Base-by-base conservation (phyloP, 441 rosid species). In the Oxalis stricta region DNA sequence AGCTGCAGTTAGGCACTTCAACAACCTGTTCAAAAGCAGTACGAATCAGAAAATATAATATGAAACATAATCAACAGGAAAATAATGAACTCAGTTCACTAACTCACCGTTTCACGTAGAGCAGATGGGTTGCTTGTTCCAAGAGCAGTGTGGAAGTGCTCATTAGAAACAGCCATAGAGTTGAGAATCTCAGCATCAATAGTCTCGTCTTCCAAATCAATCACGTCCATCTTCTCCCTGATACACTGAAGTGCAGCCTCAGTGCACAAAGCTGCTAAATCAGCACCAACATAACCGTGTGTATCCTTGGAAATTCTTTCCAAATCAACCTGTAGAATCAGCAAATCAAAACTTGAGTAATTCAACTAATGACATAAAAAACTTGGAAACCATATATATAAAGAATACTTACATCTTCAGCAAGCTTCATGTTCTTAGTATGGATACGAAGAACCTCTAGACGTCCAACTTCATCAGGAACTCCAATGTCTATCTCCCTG, bases 121-220 rank as follows among this genome's bases (percentile, higher is more conserved):
- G 81, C 81, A 49, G 81, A 74, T 10, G 81, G 77, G 55, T 71
- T 74, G 44, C 72, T 67, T 50, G 71, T 43, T 24, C 69, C 75
- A 19, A 75, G 59, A 32, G 82, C 82, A 46, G 73, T 71, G 57
- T 68, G 75, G 52, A 75, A 75, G 56, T 75, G 77, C 16, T 75
- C 77, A 38, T 71, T 68, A 17, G 71, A 65, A 20, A 75, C 77
- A 6, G 82, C 77, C 77, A 71, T 71, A 13, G 75, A 68, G 32
- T 68, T 71, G 37, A 75, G 59, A 44, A 75, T 60, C 58, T 71
- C 77, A n/a, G 81, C 81, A 56, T 74, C 77, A n/a, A 75, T 75
- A 20, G 72, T 62, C 45, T 68, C 77, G 10, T 71, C 77, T 51
- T 75, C 75, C 11, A 71, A 44, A 44, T 71, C 75, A 63, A 70